Evolutionary conservation across 2,329 filamentous ascomycete genomes (phyloP).

Genomic region (Rachicladosporium sp.): DNA sequence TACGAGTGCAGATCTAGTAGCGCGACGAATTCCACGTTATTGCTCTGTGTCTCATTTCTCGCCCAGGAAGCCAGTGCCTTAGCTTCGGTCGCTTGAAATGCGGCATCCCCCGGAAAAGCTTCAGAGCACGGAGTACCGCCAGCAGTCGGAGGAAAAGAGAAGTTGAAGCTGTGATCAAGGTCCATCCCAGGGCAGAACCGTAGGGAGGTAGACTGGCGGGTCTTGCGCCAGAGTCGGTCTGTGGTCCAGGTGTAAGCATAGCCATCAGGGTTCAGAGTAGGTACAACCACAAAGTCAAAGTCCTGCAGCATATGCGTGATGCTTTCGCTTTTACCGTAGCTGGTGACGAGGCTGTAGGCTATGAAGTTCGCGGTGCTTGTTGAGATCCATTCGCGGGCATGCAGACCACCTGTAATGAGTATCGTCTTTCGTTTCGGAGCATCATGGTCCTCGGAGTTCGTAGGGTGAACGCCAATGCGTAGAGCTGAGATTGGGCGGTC

Average conservation of each 20-base stretch:
- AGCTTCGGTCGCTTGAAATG: constrained; percentile 76
- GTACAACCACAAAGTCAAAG: constrained; percentile 81
- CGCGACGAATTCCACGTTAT: constrained; percentile 66
- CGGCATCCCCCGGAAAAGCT: constrained; percentile 68
- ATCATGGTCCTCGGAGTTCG: constrained; percentile 34
- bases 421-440: constrained; percentile 56
- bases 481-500: constrained; percentile 76
- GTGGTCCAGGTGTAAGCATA: constrained; percentile 88
- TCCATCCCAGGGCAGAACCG: constrained; percentile 80
- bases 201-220: constrained; percentile 68
- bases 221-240: constrained; percentile 92
- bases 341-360: constrained; percentile 75
- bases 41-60: constrained; percentile 57
- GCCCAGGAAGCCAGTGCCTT: constrained; percentile 69
- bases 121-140: constrained; percentile 74
- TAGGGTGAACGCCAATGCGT: constrained; percentile 54
- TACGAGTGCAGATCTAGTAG: constrained; percentile 90
- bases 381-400: constrained; percentile 94
- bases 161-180: constrained; percentile 76
- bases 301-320: constrained; percentile 69
- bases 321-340: constrained; percentile 56
- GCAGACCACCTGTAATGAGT: constrained; percentile 69
- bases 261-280: constrained; percentile 83
- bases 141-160: constrained; percentile 61
- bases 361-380: constrained; percentile 83